These are phyloP conservation scores for Sapria himalayana DNA, from an alignment of 345 rosid species.

Conservation along the genomic window DNA sequence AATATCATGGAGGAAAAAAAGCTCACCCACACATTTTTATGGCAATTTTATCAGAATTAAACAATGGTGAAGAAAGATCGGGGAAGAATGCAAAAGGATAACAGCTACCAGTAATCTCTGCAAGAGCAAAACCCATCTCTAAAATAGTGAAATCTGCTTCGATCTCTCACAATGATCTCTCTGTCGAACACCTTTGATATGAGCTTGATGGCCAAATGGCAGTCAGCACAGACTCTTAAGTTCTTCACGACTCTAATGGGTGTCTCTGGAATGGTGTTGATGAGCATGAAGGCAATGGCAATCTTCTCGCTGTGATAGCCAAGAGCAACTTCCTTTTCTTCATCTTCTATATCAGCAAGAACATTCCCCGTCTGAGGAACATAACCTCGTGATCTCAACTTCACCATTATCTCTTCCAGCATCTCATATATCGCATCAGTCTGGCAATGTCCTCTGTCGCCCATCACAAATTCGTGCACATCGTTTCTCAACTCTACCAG, in stretches of 20 bases:
- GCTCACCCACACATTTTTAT: too few species aligned
- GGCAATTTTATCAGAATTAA: too few species aligned
- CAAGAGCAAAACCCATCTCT: conserved; percentile 50
- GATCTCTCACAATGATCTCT: conserved; percentile 59
- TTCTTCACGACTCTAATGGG: conserved; percentile 47
- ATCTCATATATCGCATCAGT: conserved; percentile 27
- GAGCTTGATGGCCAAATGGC: conserved; percentile 58
- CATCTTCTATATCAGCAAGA: conserved; percentile 52
- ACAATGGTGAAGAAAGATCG: too few species aligned
- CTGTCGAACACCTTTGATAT: conserved; percentile 38
- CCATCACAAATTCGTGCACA: conserved; percentile 47
- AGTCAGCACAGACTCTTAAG: conserved; percentile 68
- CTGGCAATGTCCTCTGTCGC: conserved; percentile 44
- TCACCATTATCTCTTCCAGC: conserved; percentile 34
- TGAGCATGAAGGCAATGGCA: conserved; percentile 60
- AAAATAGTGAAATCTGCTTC: conserved; percentile 76
- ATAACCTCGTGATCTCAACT: conserved; percentile 40
- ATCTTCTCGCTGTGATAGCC: conserved; percentile 74
- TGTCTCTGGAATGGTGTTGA: conserved; percentile 32
- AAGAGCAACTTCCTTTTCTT: conserved; percentile 56
- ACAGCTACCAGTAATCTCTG: conserved; percentile 52
- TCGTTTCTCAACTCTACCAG: conserved; percentile 52
- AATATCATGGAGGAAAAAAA: too few species aligned
- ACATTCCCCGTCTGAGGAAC: conserved; percentile 35
- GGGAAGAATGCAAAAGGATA: too few species aligned